These are phyloP conservation scores for Chlamydomonas reinhardtii DNA, from an alignment of 163 green algal genomes.

Conservation along the genomic window DNA sequence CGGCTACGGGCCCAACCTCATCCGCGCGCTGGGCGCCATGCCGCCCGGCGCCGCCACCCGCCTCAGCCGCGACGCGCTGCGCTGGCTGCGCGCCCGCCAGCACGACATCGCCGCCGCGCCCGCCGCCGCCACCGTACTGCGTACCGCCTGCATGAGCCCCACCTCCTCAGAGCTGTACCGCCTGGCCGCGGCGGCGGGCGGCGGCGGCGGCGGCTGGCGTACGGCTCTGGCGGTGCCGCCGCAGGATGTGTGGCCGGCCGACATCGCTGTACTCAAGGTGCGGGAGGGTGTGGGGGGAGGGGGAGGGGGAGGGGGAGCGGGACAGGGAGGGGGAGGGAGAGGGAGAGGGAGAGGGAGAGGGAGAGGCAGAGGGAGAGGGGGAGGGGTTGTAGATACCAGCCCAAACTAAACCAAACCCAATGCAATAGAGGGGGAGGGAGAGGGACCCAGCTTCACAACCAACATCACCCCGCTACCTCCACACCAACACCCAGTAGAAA, in stretches of 20 bases:
- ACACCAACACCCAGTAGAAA: no score
- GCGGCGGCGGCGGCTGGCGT: neutral
- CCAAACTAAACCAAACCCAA: no score
- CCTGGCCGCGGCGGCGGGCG: neutral
- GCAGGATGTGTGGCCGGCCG: slow-evolving; percentile 40
- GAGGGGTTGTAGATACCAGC: no score
- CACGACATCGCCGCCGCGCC: slow-evolving; percentile 11
- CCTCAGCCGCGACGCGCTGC: slow-evolving; percentile 18
- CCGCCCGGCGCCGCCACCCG: neutral
- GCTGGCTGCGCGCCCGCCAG: slow-evolving; percentile 23
- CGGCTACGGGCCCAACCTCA: slow-evolving; percentile 6
- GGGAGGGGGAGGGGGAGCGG: no score
- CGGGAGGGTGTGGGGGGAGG: neutral
- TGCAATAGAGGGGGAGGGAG: no score
- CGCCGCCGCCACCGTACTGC: neutral
- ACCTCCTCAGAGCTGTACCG: slow-evolving; percentile 15
- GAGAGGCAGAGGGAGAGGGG: neutral
- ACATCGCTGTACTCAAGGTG: slow-evolving; percentile 37
- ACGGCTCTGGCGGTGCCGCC: neutral
- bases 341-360: neutral
- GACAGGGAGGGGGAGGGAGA: no score
- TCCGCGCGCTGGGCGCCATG: slow-evolving; percentile 28
- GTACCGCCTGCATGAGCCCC: slow-evolving; percentile 7
- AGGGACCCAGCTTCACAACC: no score
- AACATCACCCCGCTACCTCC: no score